Evolutionary conservation across 2,329 filamentous ascomycete genomes (phyloP).

Genomic region (Trichoderma brevicompactum): DNA sequence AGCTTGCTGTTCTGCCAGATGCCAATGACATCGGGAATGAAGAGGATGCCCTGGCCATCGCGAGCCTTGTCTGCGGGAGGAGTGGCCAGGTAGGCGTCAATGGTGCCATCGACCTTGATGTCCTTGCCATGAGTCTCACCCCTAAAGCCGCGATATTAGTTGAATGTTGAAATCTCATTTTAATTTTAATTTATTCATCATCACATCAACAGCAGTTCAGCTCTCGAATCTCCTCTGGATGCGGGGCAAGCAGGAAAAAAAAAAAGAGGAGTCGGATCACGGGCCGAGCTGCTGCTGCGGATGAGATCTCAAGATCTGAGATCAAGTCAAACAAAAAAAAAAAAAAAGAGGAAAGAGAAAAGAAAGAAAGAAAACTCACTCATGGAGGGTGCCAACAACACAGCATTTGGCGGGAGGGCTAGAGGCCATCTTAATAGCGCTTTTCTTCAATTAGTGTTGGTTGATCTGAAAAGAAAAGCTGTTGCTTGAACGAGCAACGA

Average conservation of each 20-base stretch:
- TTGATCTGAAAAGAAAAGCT: neutral
- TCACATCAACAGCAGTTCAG: neutral
- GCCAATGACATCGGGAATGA: constrained; percentile 28
- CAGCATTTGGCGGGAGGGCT: constrained; percentile 59
- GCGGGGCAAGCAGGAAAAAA: neutral
- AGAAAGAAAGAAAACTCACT: constrained; percentile 48
- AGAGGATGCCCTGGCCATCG: constrained; percentile 28
- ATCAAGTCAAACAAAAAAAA: neutral
- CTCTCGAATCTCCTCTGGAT: neutral
- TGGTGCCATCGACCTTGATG: constrained; percentile 30
- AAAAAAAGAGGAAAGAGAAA: neutral
- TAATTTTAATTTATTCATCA: neutral
- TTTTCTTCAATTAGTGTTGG: neutral
- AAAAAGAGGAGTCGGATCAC: neutral
- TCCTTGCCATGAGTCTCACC: constrained; percentile 26
- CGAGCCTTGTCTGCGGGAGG: constrained; percentile 25
- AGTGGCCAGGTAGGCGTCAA: constrained; percentile 34
- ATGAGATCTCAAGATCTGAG: neutral
- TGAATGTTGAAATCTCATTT: too few species aligned
- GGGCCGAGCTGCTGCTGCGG: neutral
- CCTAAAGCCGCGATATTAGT: constrained; percentile 3
- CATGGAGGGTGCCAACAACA: constrained; percentile 55
- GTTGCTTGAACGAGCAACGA: neutral
- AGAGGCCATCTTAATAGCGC: constrained; percentile 53
- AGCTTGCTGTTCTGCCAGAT: constrained; percentile 51